phyloP scores from a whole-genome alignment of 768 basidiomycete species.

The Tylopilus subfusipes region DNA sequence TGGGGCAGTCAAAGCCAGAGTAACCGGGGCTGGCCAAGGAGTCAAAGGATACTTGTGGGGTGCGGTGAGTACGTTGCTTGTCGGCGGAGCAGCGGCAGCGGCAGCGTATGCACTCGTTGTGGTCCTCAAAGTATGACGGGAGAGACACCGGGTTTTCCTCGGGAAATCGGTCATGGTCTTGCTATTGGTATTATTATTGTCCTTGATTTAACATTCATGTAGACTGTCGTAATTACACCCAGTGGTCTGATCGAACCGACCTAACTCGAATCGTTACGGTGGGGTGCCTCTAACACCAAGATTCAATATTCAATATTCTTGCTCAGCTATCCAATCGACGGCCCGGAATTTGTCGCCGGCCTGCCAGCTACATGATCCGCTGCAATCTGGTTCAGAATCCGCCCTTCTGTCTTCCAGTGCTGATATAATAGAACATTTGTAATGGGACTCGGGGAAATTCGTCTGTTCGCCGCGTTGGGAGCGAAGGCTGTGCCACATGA shows the following conservation, averaged over 20 bases:
- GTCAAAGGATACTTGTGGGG: conserved; percentile 78
- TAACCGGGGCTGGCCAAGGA: conserved; percentile 76
- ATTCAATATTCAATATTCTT: too few species aligned
- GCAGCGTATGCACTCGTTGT: conserved; percentile 62
- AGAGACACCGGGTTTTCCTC: neutral
- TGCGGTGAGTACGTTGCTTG: conserved; percentile 79
- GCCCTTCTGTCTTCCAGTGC: too few species aligned
- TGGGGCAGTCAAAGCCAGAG: conserved; percentile 84
- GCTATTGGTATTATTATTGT: neutral
- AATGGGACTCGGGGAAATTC: neutral
- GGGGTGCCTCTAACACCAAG: neutral
- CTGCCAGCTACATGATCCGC: neutral
- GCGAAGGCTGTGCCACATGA: neutral
- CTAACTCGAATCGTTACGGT: neutral
- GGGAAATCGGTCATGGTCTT: neutral
- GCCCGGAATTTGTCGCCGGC: neutral
- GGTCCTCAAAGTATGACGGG: conserved; percentile 37
- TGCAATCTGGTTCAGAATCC: neutral
- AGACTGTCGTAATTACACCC: conserved; percentile 2
- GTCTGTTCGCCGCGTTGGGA: neutral
- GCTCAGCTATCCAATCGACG: neutral
- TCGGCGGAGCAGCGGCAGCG: conserved; percentile 87
- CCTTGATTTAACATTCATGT: neutral
- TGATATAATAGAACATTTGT: too few species aligned
- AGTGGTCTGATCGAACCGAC: neutral